Base-by-base conservation (phyloP, 768 basidiomycete species). In the Lenzites betulinus region DNA sequence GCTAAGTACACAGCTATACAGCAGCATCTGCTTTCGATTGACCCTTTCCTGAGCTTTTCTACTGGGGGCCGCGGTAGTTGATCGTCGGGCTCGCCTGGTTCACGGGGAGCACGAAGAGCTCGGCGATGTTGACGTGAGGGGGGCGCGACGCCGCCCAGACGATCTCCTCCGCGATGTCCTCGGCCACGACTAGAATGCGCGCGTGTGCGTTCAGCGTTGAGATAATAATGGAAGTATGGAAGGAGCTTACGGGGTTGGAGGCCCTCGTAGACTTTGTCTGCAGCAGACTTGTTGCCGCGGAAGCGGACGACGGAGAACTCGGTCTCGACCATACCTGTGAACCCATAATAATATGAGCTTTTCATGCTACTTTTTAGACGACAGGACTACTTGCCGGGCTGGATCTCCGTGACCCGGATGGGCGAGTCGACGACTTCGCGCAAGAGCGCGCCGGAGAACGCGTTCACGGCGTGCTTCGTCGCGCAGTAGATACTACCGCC, bases 151-250 rank as follows among this genome's bases (percentile, higher is more conserved):
- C 96, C 15, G 88, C 88, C 96, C 96, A 99, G 20, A 96, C 94
- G 69, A 99, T 95, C 75, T 98, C 95, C 72, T 99, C 97, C 1
- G 97, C 97, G 47, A 98, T 89, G 70, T 98, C 95, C 60, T 88
- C 81, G 7, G 88, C 86, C 7, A 83, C 81, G 73, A 96, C 92
- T 18, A 25, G 12, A 26, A 28, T 59, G 23, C 36, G 59, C 18
- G 28, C 51, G 28, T 33, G 18, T n/a, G 41, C 16, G 44, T 13
- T 25, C 41, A 11, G n/a, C 28, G 20, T 35, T 47, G 42, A 61
- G 26, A 46, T 18, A 25, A 15, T 11, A 35, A 38, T 28, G 16
- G 8, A n/a, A 77, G 30, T 33, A n/a, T 11, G 30, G 4, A 5
- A 11, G 30, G 30, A 33, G 30, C 91, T 73, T 70, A 95, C 95